phyloP scores from a whole-genome alignment of 805 yeast species.

The Candida nemodendra region DNA sequence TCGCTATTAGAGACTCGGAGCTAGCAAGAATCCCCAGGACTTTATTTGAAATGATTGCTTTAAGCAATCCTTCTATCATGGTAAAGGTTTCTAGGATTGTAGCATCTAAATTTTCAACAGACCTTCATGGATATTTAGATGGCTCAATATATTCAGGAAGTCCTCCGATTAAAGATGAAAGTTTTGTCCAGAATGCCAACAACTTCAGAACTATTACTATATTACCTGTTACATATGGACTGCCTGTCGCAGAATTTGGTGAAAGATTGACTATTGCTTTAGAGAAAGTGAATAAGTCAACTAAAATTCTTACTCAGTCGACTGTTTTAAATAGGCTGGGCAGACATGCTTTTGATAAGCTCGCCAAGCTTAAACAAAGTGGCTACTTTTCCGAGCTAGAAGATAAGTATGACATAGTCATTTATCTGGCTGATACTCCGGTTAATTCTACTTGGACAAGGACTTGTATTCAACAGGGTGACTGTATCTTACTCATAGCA shows the following conservation, averaged over 20 bases:
- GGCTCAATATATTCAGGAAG: slow-evolving; percentile 25
- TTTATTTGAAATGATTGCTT: slow-evolving; percentile 78
- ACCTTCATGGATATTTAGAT: slow-evolving; percentile 14
- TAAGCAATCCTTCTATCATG: slow-evolving; percentile 86
- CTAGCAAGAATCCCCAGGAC: slow-evolving; percentile 90
- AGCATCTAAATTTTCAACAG: slow-evolving; percentile 51
- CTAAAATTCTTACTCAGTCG: slow-evolving; percentile 80
- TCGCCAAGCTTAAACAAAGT: slow-evolving; percentile 80
- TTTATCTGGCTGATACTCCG: slow-evolving; percentile 85
- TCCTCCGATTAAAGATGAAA: slow-evolving; percentile 34
- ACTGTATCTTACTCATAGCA: slow-evolving; percentile 85
- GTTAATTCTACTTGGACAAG: slow-evolving; percentile 85
- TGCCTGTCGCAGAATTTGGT: slow-evolving; percentile 90
- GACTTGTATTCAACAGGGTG: slow-evolving; percentile 93
- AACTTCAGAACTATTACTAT: slow-evolving; percentile 82
- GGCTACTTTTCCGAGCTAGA: slow-evolving; percentile 91
- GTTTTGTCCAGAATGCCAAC: slow-evolving; percentile 35
- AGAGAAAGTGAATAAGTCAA: slow-evolving; percentile 66
- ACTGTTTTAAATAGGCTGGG: slow-evolving; percentile 80
- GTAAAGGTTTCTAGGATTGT: slow-evolving; percentile 85
- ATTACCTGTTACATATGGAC: slow-evolving; percentile 71
- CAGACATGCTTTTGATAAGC: slow-evolving; percentile 85
- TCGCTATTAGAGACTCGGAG: slow-evolving; percentile 92
- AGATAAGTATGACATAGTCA: slow-evolving; percentile 82
- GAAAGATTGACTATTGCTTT: slow-evolving; percentile 68